Evolutionary conservation across 2,329 filamentous ascomycete genomes (phyloP).

Genomic region (Thielaviopsis euricoi): DNA sequence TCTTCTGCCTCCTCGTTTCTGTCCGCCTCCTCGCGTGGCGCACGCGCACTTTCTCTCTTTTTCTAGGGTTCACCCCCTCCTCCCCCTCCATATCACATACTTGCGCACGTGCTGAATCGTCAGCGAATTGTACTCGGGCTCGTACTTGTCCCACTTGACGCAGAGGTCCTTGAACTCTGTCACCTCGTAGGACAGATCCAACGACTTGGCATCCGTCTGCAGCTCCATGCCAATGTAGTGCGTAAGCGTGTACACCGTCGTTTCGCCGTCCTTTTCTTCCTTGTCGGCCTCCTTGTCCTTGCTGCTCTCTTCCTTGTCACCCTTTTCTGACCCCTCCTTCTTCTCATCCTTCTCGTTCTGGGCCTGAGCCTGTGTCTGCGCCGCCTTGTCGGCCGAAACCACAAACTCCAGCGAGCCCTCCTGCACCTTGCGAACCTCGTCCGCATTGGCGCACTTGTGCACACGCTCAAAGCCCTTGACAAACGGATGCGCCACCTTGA

Average conservation of each 20-base stretch:
- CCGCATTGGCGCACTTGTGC: slow-evolving; percentile 47
- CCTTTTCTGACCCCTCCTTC: slow-evolving; percentile 18
- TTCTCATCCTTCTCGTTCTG: slow-evolving; percentile 15
- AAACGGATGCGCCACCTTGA: slow-evolving; percentile 76
- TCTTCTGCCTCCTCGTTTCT: too few relatives aligned
- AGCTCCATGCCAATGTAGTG: slow-evolving; percentile 87
- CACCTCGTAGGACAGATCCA: slow-evolving; percentile 69
- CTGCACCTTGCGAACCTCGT: slow-evolving; percentile 35
- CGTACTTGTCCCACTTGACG: slow-evolving; percentile 57
- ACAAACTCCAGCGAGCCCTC: slow-evolving; percentile 34
- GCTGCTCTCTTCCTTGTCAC: slow-evolving; percentile 19
- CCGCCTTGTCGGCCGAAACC: slow-evolving; percentile 20
- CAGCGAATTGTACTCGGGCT: slow-evolving; percentile 59
- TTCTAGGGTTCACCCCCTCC: too few relatives aligned
- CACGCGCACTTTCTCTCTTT: too few relatives aligned
- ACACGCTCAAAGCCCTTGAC: slow-evolving; percentile 81
- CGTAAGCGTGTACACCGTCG: slow-evolving; percentile 66
- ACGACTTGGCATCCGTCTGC: slow-evolving; percentile 54
- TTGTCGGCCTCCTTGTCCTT: slow-evolving; percentile 16
- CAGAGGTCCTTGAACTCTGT: slow-evolving; percentile 76
- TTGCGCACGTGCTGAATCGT: slow-evolving; percentile 72
- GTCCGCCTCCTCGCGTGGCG: too few relatives aligned
- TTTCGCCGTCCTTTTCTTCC: slow-evolving; percentile 13
- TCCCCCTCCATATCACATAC: slow-evolving; percentile 33
- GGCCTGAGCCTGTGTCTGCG: slow-evolving; percentile 27